phyloP scores from a whole-genome alignment of 805 yeast species.

The Candida pseudofarinosa region DNA sequence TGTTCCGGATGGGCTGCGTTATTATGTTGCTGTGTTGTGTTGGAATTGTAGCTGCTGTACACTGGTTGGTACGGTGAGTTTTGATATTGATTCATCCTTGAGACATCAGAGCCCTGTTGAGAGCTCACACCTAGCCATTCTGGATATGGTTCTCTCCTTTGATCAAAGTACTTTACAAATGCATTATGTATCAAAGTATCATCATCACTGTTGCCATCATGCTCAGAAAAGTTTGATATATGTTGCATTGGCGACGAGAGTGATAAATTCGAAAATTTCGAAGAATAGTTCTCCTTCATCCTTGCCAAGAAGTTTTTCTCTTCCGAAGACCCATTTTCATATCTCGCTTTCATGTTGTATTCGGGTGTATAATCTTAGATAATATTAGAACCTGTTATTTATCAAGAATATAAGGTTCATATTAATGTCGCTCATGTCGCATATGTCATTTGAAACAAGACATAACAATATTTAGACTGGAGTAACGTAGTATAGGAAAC shows the following conservation, averaged over 20 bases:
- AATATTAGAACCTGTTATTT: no score
- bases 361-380: neutral
- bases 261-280: slow-evolving; percentile 34
- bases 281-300: slow-evolving; percentile 34
- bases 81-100: slow-evolving; percentile 7
- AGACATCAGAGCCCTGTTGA: slow-evolving; percentile 5
- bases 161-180: slow-evolving; percentile 35
- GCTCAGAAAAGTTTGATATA: slow-evolving; percentile 21
- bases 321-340: slow-evolving; percentile 1
- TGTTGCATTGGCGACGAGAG: slow-evolving; percentile 18
- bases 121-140: slow-evolving; percentile 39
- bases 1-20: neutral
- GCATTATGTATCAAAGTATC: slow-evolving; percentile 43
- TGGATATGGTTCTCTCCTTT: slow-evolving; percentile 31
- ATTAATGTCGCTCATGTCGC: no score
- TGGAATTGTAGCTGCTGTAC: slow-evolving; percentile 15
- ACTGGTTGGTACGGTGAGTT: slow-evolving; percentile 23
- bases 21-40: slow-evolving; percentile 6
- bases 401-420: no score
- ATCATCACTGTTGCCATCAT: slow-evolving; percentile 35
- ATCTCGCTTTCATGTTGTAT: slow-evolving; percentile 1
- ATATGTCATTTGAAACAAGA: no score
- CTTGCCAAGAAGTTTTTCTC: slow-evolving; percentile 22
- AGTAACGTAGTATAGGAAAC: no score
- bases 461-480: no score